Percentiles rank a stretch among this genome's conserved stretches.
Conservation (phyloP, 2,329 filamentous ascomycete species). For the Venturia asperata region DNA sequence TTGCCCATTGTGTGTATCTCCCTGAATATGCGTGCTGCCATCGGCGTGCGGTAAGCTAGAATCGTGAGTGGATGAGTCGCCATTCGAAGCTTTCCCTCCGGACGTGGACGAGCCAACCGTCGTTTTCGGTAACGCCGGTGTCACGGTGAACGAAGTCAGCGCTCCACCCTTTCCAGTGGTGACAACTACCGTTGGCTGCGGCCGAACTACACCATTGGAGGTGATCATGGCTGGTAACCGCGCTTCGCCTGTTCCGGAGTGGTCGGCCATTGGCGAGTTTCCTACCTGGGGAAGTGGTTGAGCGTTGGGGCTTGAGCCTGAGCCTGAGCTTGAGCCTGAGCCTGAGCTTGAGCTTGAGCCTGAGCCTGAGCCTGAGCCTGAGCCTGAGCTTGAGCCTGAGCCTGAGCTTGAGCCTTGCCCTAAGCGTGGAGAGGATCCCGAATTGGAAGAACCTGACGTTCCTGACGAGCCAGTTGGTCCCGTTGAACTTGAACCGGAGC, state of each 20-base stretch:
- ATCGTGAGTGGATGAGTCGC: not conserved
- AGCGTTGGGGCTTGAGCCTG: not conserved
- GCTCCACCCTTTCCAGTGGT: slow-evolving; percentile 1
- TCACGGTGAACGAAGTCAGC: not conserved
- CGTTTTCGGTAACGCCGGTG: not conserved
- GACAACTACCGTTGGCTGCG: not conserved
- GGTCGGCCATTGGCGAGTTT: slow-evolving; percentile 1
- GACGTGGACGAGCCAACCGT: not conserved
- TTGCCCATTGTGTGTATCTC: not conserved
- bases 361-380: not conserved
- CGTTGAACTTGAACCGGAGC: not conserved
- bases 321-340: not conserved
- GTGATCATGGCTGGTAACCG: not conserved
- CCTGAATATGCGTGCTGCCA: not conserved
- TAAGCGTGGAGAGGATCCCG: not conserved
- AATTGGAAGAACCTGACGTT: not conserved
- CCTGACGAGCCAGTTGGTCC: not conserved
- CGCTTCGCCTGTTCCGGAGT: not conserved
- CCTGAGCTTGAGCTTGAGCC: not conserved
- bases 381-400: not conserved
- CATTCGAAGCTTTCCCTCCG: not conserved
- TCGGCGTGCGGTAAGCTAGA: not conserved
- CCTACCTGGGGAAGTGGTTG: not conserved
- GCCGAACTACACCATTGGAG: not conserved
- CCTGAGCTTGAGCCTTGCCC: not conserved